Base-by-base conservation (phyloP, 1,284 basidiomycete species). In the Boletus subluridellus region DNA sequence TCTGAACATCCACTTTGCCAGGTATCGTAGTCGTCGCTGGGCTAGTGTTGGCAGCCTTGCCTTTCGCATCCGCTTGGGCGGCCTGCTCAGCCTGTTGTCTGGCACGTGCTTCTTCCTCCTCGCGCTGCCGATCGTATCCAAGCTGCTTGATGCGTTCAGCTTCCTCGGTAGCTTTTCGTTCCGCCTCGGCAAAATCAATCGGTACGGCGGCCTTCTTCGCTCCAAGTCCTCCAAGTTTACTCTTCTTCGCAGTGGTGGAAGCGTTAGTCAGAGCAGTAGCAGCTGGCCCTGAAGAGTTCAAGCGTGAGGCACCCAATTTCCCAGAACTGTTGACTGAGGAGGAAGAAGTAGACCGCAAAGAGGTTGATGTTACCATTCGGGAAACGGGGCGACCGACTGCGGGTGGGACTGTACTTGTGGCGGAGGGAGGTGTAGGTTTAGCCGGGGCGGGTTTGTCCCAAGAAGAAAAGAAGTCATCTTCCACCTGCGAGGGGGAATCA, bases 401-500 rank as follows among this genome's bases (percentile, higher is more conserved):
- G 14, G 73, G 69, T 17, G 73, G 69, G 24, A 78, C 71, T 12
- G 77, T 71, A 28, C 74, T 62, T 5, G 77, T 65, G 7, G 83
- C 78, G 10, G 80, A 66, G 3, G 82, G 74, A 7, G 84, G 72
- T 2, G 80, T 68, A 4, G 82, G 64, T 62, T 83, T 87, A 7
- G 83, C 81, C 1, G 81, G 78, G 12, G 82, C 75, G 2, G 92
- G 88, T 71, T 95, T 95, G 65, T 96, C 94, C 94, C 95, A 98
- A 37, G 92, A 90, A 55, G 92, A 88, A 77, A 98, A 98, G 74
- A 98, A 99, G 74, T 98, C 95, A 15, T 91, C 90, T 3, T 82
- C 85, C 11, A 77, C 78, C 46, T 80, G 80, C 6, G 75, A 72
- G 0, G 77, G 69, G 24, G 69, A 67, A 24, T 75, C 68, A 6